Percentiles rank a stretch among this genome's conserved stretches.
Conservation (phyloP, 1,139 yeast genomes). For the Saccharomyces hybrid region DNA sequence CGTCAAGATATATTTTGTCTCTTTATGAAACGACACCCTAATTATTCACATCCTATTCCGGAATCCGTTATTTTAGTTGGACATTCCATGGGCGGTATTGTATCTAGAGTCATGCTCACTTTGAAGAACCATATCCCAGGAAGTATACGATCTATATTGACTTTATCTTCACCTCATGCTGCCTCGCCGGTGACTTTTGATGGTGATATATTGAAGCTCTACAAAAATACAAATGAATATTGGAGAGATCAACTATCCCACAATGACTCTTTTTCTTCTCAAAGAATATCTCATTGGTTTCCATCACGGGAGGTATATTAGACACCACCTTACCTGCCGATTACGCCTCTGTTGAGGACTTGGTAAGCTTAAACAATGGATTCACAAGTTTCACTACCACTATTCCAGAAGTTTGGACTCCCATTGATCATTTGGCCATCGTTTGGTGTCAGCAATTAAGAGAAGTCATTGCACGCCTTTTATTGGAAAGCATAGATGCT, state of each 20-base stretch:
- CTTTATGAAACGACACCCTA: constrained; percentile 42
- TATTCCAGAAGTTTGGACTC: constrained; percentile 88
- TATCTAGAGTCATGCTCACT: constrained; percentile 72
- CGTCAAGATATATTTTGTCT: constrained; percentile 58
- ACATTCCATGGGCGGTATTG: constrained; percentile 97
- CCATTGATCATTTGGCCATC: constrained; percentile 89
- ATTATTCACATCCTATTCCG: constrained; percentile 36
- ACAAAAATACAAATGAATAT: constrained; percentile 65
- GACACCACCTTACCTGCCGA: constrained; percentile 90
- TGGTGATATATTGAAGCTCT: constrained; percentile 71
- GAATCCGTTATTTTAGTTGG: constrained; percentile 72
- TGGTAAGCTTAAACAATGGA: constrained; percentile 70
- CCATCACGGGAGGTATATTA: constrained; percentile 85
- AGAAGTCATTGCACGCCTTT: constrained; percentile 47
- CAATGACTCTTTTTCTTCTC: constrained; percentile 22
- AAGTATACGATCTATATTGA: constrained; percentile 76
- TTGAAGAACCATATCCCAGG: constrained; percentile 64
- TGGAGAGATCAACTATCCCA: constrained; percentile 61
- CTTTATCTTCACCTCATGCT: constrained; percentile 88
- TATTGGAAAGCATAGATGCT: constrained; percentile 54
- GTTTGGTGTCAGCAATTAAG: constrained; percentile 95
- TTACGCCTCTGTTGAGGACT: constrained; percentile 66
- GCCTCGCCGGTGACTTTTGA: constrained; percentile 95
- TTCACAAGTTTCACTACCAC: constrained; percentile 80
- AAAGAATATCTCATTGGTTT: constrained; percentile 48